These are phyloP conservation scores for Candida sithepensis DNA, from an alignment of 805 yeast genomes.

Conservation along the genomic window DNA sequence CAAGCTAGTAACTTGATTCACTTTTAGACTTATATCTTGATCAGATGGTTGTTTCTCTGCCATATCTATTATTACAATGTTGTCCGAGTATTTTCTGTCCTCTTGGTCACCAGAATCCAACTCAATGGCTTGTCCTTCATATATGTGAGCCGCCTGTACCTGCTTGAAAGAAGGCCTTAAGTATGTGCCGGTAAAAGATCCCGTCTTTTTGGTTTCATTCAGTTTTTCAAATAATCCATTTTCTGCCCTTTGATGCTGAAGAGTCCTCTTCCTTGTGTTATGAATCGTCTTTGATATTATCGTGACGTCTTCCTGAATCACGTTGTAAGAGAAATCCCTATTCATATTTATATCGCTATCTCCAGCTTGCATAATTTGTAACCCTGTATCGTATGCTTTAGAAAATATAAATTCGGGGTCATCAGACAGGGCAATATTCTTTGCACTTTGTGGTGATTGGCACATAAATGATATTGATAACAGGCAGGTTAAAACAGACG, in stretches of 20 bases:
- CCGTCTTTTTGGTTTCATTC: background rate
- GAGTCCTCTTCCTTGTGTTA: background rate
- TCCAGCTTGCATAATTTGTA: too few species aligned
- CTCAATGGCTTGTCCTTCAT: conserved; percentile 13
- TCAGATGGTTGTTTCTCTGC: conserved; percentile 1
- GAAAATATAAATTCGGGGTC: too few species aligned
- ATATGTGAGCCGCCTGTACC: conserved; percentile 4
- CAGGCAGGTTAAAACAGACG: background rate
- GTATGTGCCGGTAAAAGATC: background rate
- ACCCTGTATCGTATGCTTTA: too few species aligned
- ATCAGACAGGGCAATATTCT: too few species aligned
- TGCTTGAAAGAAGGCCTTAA: conserved; percentile 2
- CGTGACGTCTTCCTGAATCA: conserved; percentile 9
- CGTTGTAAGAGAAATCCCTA: conserved; percentile 3
- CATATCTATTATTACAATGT: conserved; percentile 10
- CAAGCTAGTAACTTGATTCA: conserved; percentile 9
- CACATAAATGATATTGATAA: too few species aligned
- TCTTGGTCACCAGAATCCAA: background rate
- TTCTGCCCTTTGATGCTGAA: background rate
- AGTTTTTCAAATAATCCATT: background rate
- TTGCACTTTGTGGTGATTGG: too few species aligned
- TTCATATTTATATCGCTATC: background rate
- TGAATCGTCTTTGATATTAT: conserved; percentile 12
- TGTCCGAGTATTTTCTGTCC: conserved; percentile 3
- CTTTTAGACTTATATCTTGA: background rate